Base-by-base conservation (phyloP, 2,329 filamentous ascomycete genomes). In the Fusarium sp. region DNA sequence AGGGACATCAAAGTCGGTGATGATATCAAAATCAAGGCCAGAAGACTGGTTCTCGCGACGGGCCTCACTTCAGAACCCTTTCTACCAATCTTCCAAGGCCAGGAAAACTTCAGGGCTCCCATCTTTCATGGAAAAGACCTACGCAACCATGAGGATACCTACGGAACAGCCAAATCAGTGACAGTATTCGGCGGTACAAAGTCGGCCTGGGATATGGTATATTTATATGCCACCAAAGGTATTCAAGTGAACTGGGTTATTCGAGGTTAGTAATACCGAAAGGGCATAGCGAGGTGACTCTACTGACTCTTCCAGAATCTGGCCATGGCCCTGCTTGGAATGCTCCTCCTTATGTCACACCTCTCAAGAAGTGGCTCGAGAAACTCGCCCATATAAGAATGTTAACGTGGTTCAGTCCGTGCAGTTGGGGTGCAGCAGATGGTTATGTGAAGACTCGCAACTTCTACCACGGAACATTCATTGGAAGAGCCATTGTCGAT, bases 351-450 rank as follows among this genome's bases (percentile, higher is more conserved):
- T 89, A 88, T 68, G 89, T 93, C 22, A 92, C 90, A 2, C 90
- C 90, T 1, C 78, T 91, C 39, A 90, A 90, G 80, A 86, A 85
- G 57, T 88, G 87, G 83, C 82, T 93, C 7, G 91, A 93, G 79
- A 88, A 89, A 74, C 83, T 93, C 2, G 74, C 77, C 6, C 79
- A 77, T 61, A 78, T 87, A 3, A 87, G 91, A 1, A 86, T 91
- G 68, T 80, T 93, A 60, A 90, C 88, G 4, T 93, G 90, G 88
- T 88, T 93, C 79, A 89, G 86, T 51, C 91, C 92, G 0, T 93
- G 90, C 75, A 86, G 89, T 9, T 93, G 90, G 89, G 90, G 89
- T 5, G 81, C 84, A 7, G 86, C 85, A 15, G 88, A 89, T 72
- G 89, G 88, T 3, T 89, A 84, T 62, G 83, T 84, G 7, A 82